phyloP scores from a whole-genome alignment of 2,329 filamentous ascomycete genomes.

The Fusarium succisae region DNA sequence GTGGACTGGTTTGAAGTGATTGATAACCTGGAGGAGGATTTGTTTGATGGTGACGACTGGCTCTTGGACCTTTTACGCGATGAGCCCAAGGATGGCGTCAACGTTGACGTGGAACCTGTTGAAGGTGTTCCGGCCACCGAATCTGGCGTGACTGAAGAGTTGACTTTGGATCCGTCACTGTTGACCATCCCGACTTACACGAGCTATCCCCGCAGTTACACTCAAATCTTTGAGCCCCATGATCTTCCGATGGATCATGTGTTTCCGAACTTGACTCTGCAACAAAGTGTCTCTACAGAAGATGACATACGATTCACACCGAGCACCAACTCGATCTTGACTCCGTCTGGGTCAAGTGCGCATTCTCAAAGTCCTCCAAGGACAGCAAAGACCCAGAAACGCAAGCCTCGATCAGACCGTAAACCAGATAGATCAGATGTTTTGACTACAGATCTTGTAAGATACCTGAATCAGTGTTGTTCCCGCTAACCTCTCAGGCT shows the following conservation, averaged over 20 bases:
- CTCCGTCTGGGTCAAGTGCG: neutral
- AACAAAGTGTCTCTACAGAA: neutral
- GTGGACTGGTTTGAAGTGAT: neutral
- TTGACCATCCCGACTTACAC: neutral
- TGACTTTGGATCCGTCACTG: neutral
- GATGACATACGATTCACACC: neutral
- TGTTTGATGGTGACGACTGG: neutral
- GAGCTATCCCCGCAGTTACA: neutral
- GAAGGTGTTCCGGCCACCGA: neutral
- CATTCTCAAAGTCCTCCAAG: neutral
- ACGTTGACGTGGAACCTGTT: neutral
- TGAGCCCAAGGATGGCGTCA: neutral
- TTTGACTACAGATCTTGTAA: neutral
- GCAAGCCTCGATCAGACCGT: rapidly evolving
- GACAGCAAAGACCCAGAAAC: neutral
- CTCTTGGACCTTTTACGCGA: neutral
- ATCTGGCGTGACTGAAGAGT: neutral
- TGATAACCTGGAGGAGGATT: neutral
- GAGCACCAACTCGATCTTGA: neutral
- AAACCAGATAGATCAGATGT: neutral
- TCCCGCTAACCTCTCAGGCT: neutral
- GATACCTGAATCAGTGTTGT: neutral
- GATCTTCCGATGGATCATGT: neutral
- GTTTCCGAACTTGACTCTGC: neutral
- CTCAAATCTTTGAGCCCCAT: neutral